Percentiles rank a stretch among this genome's conserved stretches.
phyloP scores from a whole-genome alignment of 2,329 filamentous ascomycete species.

The Ophiognomonia clavigignenti-juglandacearum region DNA sequence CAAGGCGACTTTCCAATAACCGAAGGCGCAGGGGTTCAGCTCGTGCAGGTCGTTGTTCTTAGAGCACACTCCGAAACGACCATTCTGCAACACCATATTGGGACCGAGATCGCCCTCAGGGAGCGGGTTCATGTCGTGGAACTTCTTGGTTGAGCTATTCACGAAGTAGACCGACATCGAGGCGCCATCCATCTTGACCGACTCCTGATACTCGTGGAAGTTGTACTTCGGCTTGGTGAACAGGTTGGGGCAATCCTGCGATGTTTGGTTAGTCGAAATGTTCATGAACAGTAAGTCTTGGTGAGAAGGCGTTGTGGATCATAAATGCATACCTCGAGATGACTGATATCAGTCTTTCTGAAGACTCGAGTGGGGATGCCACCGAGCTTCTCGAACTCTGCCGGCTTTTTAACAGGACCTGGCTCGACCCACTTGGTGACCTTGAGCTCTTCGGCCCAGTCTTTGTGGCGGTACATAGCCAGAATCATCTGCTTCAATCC shows the following conservation, averaged over 20 bases:
- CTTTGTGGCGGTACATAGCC: conserved; percentile 4
- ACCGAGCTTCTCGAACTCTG: conserved; percentile 4
- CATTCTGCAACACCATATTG: conserved; percentile 19
- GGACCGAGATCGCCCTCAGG: conserved; percentile 10
- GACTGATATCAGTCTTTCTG: conserved; percentile 21
- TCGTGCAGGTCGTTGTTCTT: conserved; percentile 23
- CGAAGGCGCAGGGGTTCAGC: background rate
- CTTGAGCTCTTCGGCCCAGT: conserved; percentile 16
- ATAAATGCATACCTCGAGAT: conserved; percentile 10
- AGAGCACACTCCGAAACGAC: conserved; percentile 28
- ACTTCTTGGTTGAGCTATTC: conserved; percentile 16
- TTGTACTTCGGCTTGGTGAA: conserved; percentile 24
- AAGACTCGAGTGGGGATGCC: conserved; percentile 19
- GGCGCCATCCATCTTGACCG: conserved; percentile 34
- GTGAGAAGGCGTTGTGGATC: background rate
- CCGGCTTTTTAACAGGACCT: background rate
- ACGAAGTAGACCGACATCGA: conserved; percentile 35
- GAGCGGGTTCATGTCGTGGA: conserved; percentile 13
- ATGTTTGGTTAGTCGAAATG: background rate
- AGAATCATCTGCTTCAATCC: conserved; percentile 4
- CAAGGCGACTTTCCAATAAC: conserved; percentile 23
- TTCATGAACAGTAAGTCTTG: too few species aligned
- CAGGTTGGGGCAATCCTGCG: conserved; percentile 23
- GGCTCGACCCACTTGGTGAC: conserved; percentile 21
- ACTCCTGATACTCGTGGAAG: conserved; percentile 28